Evolutionary conservation across 768 basidiomycete species (phyloP), one percentile per base, ranked within the genome.

Genomic region (Mycena indigotica): DNA sequence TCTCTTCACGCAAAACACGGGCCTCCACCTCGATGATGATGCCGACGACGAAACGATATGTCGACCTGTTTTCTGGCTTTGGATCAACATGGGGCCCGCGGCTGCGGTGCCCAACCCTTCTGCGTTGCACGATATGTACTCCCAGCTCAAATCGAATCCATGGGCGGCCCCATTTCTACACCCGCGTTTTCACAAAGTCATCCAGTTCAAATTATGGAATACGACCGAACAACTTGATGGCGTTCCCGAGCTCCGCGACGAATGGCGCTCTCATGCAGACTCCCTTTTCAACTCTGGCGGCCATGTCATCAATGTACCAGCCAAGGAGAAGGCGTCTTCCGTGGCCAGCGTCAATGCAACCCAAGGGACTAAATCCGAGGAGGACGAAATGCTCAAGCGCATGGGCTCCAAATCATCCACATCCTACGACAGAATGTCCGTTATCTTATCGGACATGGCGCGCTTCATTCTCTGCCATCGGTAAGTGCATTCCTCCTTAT

Each of bases 51-150:
- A 70, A n/a, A 51, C 60, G 0, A 75, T 76, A 5, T 99, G 97
- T 72, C 83, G 94, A 30, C 93, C 97, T 1, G 85, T 95, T 66
- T 91, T 98, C 69, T 98, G 94, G 94, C 73, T 98, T 49, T 99
- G 96, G 96, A 95, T 98, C 70, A 98, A 96, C 69, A 95, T 96
- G 8, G 95, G 94, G n/a, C 94, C 95, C 2, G 95, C 95, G 15
- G 93, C 94, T 1, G 81, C 89, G 12, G 82, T 94, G 1, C 93
- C 93, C 0, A 95, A 95, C 67, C 89, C 91, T 15, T 81, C 81
- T 39, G 96, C 94, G 3, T 72, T 84, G 53, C 76, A 75, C 25
- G 88, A 95, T 67, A 95, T 98, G 94, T 90, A 84, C 69, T 83
- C 85, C 24, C 80, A 86, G 65, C 83, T 98, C 35, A 87, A 85